Evolutionary conservation across 345 rosid species (phyloP).

Genomic region (Excoecaria cochinchinensis): DNA sequence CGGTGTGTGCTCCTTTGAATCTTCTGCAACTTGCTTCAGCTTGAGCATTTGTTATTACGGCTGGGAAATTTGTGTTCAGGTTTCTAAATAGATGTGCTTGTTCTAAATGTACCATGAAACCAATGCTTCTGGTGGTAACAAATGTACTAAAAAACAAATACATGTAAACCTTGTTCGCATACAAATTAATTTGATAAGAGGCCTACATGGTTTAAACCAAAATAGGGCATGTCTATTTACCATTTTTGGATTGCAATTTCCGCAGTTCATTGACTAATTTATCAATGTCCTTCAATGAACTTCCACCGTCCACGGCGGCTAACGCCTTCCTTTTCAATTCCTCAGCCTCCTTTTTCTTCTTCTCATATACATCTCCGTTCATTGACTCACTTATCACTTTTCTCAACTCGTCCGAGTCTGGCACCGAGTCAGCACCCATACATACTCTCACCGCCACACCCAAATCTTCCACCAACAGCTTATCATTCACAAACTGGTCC

Average conservation of each 20-base stretch:
- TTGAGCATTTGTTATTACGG: too few relatives aligned
- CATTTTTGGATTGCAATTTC: background rate
- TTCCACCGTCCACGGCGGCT: slow-evolving; percentile 47
- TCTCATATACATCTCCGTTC: slow-evolving; percentile 7
- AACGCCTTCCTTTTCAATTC: slow-evolving; percentile 33
- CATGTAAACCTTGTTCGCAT: too few relatives aligned
- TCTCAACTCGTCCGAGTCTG: slow-evolving; percentile 46
- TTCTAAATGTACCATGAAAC: too few relatives aligned
- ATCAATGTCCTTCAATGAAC: slow-evolving; percentile 39
- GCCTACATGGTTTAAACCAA: too few relatives aligned
- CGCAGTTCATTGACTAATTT: slow-evolving; percentile 35
- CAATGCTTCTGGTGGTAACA: too few relatives aligned
- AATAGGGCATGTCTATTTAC: background rate
- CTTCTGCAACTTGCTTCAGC: too few relatives aligned
- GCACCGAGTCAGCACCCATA: slow-evolving; percentile 51
- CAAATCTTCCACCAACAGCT: slow-evolving; percentile 52
- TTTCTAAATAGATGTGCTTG: too few relatives aligned
- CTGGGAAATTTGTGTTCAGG: too few relatives aligned
- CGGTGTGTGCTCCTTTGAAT: too few relatives aligned
- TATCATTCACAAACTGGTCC: slow-evolving; percentile 56
- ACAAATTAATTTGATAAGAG: too few relatives aligned
- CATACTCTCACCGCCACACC: slow-evolving; percentile 50
- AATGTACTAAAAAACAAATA: too few relatives aligned
- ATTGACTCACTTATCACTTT: slow-evolving; percentile 27
- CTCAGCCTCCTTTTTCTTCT: slow-evolving; percentile 27